Evolutionary conservation across 2,329 filamentous ascomycete species (phyloP), one percentile per base, ranked within the genome.

Genomic region (Hymenoscyphus scutula): DNA sequence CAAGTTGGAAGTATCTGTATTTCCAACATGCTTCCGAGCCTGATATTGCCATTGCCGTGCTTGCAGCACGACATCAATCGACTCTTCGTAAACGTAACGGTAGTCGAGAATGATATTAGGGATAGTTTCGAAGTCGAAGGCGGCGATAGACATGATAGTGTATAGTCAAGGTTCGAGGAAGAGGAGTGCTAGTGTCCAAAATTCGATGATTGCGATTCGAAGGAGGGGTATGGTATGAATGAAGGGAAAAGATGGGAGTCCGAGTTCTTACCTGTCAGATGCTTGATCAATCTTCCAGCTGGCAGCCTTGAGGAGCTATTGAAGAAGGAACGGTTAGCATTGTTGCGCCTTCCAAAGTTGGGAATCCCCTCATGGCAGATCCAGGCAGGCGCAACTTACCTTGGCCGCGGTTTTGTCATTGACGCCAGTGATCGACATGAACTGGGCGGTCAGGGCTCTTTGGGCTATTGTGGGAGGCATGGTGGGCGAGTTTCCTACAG

Each of bases 251-350:
- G 32, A 61, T 53, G 58, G 37, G 59, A 55, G 60, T 63, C 64
- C 59, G 45, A 56, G 19, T 19, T 70, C 75, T 72, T 73, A 77
- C 76, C 75, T 76, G 64, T 77, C 74, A 61, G 72, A 71, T 60
- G 76, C 75, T 56, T 70, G 61, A 19, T 77, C 76, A 34, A 77
- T 60, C 62, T 76, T 76, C 74, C 74, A 77, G 17, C 68, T 69
- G 41, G 74, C 62, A 25, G 69, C 62, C 64, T 77, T 77, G 37
- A 77, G 70, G 48, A 73, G 68, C 76, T 77, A 63, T 61, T 10
- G n/a, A 60, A 48, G 58, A 59, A 66, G 56, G 34, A 63, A 15
- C 23, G 38, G 62, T 72, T 56, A 73, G 69, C 65, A 56, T 41
- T 45, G 17, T 56, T 48, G 54, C 54, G 59, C 63, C 61, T 68